Evolutionary conservation across 2,329 filamentous ascomycete genomes (phyloP).

Genomic region (Stachybotrys elegans): DNA sequence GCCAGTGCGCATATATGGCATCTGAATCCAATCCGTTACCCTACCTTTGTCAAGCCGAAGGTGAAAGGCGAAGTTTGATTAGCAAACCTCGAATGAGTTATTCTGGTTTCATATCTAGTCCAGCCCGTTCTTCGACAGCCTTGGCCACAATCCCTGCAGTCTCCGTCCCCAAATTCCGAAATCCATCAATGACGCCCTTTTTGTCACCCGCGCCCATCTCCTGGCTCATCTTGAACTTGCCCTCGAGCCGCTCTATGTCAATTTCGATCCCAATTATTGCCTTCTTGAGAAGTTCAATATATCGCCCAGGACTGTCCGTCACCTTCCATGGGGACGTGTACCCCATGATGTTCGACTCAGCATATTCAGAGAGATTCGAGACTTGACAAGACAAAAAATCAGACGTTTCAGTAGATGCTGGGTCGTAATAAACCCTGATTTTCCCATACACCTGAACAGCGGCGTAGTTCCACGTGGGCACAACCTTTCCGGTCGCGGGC

Average conservation of each 20-base stretch:
- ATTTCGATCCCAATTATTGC: conserved; percentile 59
- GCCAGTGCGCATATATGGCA: too few relatives aligned
- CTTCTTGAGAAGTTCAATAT: conserved; percentile 53
- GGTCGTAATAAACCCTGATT: conserved; percentile 48
- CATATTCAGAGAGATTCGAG: conserved; percentile 42
- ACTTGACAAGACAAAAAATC: conserved; percentile 45
- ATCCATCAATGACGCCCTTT: conserved; percentile 53
- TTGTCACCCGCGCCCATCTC: conserved; percentile 48
- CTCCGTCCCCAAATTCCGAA: conserved; percentile 31
- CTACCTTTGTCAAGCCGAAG: too few relatives aligned
- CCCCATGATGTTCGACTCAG: conserved; percentile 52
- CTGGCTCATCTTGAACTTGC: conserved; percentile 66
- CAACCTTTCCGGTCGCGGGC: conserved; percentile 58
- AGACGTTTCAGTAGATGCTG: conserved; percentile 36
- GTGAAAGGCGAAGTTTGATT: too few relatives aligned
- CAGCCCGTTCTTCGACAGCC: too few relatives aligned
- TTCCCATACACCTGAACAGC: conserved; percentile 60
- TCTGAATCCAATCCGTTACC: too few relatives aligned
- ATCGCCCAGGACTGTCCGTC: conserved; percentile 49
- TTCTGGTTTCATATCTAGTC: too few relatives aligned
- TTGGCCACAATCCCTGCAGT: too few relatives aligned
- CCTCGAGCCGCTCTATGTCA: conserved; percentile 46
- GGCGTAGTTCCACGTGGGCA: conserved; percentile 67
- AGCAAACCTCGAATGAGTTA: too few relatives aligned
- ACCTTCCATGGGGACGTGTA: conserved; percentile 53